Evolutionary conservation across 257 asterid species (phyloP).

Genomic region (Nicotiana noctiflora): DNA sequence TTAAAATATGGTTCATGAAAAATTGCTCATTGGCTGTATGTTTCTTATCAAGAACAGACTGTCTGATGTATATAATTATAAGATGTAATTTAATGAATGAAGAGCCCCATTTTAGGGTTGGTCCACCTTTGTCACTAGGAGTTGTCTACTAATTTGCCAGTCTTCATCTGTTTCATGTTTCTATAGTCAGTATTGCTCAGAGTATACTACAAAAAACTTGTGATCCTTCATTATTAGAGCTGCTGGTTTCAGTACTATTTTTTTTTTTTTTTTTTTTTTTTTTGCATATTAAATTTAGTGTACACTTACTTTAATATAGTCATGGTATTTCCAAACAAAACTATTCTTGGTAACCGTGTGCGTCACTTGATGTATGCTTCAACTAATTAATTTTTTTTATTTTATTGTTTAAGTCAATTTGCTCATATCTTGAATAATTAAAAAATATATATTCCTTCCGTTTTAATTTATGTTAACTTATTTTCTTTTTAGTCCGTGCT

Average conservation of each 20-base stretch:
- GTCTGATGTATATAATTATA: neutral
- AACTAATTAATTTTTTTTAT: too few species aligned
- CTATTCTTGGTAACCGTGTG: neutral
- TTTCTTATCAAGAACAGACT: slow-evolving; percentile 1
- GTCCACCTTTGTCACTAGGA: neutral
- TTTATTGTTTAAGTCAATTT: neutral
- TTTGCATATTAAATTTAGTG: neutral
- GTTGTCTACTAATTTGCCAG: neutral
- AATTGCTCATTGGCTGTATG: neutral
- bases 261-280: too few species aligned
- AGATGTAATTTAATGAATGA: neutral
- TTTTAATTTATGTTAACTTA: too few species aligned
- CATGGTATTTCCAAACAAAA: neutral
- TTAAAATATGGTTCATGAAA: neutral
- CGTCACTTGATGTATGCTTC: neutral
- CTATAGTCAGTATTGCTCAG: neutral
- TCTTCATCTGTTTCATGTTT: neutral
- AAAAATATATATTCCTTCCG: too few species aligned
- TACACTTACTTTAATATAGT: neutral
- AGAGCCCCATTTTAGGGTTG: neutral
- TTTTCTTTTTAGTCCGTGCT: too few species aligned
- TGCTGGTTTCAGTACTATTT: neutral
- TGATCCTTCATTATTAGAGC: slow-evolving; percentile 1
- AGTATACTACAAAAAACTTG: neutral
- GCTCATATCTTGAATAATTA: neutral